phyloP scores from a whole-genome alignment of 768 basidiomycete species.

The Leccinum uliginosum region DNA sequence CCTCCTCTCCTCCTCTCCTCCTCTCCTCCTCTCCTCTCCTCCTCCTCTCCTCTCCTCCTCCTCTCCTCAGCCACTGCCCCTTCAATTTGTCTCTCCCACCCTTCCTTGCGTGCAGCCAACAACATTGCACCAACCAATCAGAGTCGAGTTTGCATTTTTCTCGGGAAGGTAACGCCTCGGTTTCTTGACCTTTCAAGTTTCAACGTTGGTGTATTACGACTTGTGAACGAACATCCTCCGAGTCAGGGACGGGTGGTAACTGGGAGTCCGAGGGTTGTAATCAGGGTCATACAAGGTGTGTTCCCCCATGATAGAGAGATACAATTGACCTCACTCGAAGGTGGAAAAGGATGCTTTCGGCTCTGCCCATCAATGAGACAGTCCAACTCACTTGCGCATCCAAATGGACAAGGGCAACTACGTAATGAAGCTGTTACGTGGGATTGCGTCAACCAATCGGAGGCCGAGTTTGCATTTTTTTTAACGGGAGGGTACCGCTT shows the following conservation, averaged over 20 bases:
- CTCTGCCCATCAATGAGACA: slow-evolving; percentile 47
- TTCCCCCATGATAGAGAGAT: neutral
- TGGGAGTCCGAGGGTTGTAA: neutral
- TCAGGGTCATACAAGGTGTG: slow-evolving; percentile 4
- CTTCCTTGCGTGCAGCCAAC: slow-evolving; percentile 54
- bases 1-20: slow-evolving; percentile 71
- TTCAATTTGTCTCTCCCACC: slow-evolving; percentile 59
- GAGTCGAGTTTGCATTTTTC: slow-evolving; percentile 10
- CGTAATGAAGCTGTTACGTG: slow-evolving; percentile 3
- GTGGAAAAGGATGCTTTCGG: slow-evolving; percentile 36
- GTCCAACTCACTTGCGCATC: slow-evolving; percentile 36
- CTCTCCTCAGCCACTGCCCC: slow-evolving; percentile 53
- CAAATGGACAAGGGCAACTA: too few relatives aligned
- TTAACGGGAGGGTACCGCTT: slow-evolving; percentile 15
- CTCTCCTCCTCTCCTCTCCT: slow-evolving; percentile 34
- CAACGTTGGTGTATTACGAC: neutral
- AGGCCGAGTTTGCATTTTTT: slow-evolving; percentile 10
- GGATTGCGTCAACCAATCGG: slow-evolving; percentile 8
- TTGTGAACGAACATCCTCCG: neutral
- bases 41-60: slow-evolving; percentile 64
- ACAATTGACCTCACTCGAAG: neutral
- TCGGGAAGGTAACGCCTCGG: slow-evolving; percentile 11
- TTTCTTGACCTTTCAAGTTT: neutral
- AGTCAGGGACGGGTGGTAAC: neutral
- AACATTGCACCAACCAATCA: slow-evolving; percentile 6